These are phyloP conservation scores for Termitomyces sp. DNA, from an alignment of 768 basidiomycete genomes.

Conservation along the genomic window DNA sequence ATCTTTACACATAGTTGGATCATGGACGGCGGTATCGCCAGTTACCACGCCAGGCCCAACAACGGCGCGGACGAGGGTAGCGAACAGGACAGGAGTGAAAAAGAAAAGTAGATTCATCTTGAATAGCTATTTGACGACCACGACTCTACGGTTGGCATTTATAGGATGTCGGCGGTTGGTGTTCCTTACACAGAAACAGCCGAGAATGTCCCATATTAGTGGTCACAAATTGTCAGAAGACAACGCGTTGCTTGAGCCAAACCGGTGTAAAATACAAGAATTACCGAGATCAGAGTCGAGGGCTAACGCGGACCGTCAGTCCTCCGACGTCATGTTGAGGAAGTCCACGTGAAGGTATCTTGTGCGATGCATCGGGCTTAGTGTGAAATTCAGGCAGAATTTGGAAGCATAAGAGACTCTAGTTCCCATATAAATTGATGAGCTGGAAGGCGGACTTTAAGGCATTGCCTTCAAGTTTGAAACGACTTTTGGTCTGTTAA, in stretches of 20 bases:
- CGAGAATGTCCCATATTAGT: slow-evolving; percentile 1
- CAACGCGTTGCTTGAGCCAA: too few species aligned
- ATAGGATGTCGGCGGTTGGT: slow-evolving; percentile 1
- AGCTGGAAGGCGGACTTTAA: not conserved
- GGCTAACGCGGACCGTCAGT: slow-evolving; percentile 6
- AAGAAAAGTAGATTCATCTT: slow-evolving; percentile 12
- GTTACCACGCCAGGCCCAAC: slow-evolving; percentile 33
- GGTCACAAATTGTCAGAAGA: not conserved
- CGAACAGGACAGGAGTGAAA: slow-evolving; percentile 6
- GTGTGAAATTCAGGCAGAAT: not conserved
- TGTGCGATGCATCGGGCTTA: not conserved
- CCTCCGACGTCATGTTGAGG: slow-evolving; percentile 1
- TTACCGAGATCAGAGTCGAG: not conserved
- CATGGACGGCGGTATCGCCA: slow-evolving; percentile 40
- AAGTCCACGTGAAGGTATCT: slow-evolving; percentile 1
- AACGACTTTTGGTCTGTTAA: not conserved
- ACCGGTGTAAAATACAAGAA: not conserved
- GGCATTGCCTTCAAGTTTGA: too few species aligned
- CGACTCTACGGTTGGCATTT: not conserved
- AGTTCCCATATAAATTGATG: not conserved
- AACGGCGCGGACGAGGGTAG: slow-evolving; percentile 17
- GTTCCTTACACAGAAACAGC: not conserved
- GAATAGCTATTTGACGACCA: not conserved
- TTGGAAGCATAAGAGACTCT: not conserved
- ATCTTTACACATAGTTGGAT: slow-evolving; percentile 51